phyloP scores from a whole-genome alignment of 345 rosid genomes.

The Eucalyptus globulus region DNA sequence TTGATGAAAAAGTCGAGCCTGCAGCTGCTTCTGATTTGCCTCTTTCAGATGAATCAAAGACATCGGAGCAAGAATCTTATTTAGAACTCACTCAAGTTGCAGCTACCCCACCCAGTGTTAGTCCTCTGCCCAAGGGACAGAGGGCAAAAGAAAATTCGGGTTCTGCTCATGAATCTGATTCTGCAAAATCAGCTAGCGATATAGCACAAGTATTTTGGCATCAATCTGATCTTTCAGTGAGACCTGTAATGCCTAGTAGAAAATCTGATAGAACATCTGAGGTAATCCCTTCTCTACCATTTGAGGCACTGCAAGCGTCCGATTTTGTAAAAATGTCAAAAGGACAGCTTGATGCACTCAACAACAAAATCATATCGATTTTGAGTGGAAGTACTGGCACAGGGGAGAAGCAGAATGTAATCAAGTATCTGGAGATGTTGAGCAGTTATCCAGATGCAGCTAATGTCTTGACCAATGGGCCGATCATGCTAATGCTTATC shows the following conservation, averaged over 20 bases:
- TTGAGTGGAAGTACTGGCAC: conserved; percentile 58
- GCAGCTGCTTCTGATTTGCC: conserved; percentile 19
- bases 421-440: conserved; percentile 85
- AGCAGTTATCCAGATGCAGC: conserved; percentile 87
- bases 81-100: conserved; percentile 40
- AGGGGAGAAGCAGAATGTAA: conserved; percentile 81
- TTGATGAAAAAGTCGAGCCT: conserved; percentile 19
- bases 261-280: conserved; percentile 70
- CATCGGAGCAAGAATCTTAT: conserved; percentile 42
- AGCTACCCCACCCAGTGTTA: conserved; percentile 49
- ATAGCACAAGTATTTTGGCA: conserved; percentile 80
- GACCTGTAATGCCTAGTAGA: conserved; percentile 97
- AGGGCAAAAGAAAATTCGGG: conserved; percentile 44
- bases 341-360: conserved; percentile 62
- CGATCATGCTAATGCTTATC: conserved; percentile 84
- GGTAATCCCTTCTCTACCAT: conserved; percentile 59
- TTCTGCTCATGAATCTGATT: conserved; percentile 34
- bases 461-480: conserved; percentile 82
- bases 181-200: conserved; percentile 45
- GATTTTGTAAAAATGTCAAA: conserved; percentile 70
- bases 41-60: conserved; percentile 34
- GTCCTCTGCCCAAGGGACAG: conserved; percentile 54
- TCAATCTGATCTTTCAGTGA: conserved; percentile 86
- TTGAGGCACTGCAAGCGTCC: conserved; percentile 60
- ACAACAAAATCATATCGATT: conserved; percentile 39